Conservation (phyloP, 306 rosid species). For the Quercus aquifolioides region DNA sequence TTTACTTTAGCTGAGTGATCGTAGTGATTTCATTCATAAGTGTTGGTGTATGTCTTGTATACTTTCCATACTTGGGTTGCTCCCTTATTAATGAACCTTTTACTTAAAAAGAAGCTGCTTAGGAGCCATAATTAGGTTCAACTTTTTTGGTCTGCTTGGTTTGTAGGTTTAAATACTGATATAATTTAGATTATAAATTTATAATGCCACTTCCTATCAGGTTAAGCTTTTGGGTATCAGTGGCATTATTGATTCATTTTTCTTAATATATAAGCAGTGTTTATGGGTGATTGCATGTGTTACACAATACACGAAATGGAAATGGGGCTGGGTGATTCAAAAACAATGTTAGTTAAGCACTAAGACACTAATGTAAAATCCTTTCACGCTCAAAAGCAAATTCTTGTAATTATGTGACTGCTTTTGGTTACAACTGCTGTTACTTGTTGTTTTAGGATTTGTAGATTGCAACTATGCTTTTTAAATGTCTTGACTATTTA, state of each 20-base stretch:
- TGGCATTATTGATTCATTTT: neutral
- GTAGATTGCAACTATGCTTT: neutral
- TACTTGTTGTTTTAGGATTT: neutral
- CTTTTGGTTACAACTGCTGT: neutral
- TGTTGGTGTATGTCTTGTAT: too few species aligned
- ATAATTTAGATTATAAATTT: neutral
- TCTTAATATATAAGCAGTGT: too few species aligned
- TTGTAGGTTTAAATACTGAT: neutral
- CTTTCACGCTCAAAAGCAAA: neutral
- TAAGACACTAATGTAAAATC: neutral
- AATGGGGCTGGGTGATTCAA: neutral
- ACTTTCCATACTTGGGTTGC: too few species aligned
- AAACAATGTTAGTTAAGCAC: neutral
- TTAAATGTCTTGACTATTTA: conserved; percentile 10
- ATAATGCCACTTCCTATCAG: neutral
- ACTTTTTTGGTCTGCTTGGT: neutral
- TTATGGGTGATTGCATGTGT: neutral
- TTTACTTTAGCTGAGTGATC: too few species aligned
- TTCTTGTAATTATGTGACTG: neutral
- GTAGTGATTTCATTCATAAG: too few species aligned
- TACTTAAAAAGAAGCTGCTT: neutral
- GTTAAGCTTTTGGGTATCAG: neutral
- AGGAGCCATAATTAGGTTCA: neutral
- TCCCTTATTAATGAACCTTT: neutral
- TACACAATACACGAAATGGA: neutral